Conservation (phyloP, 768 basidiomycete species). For the Rhodotorula paludigena region DNA sequence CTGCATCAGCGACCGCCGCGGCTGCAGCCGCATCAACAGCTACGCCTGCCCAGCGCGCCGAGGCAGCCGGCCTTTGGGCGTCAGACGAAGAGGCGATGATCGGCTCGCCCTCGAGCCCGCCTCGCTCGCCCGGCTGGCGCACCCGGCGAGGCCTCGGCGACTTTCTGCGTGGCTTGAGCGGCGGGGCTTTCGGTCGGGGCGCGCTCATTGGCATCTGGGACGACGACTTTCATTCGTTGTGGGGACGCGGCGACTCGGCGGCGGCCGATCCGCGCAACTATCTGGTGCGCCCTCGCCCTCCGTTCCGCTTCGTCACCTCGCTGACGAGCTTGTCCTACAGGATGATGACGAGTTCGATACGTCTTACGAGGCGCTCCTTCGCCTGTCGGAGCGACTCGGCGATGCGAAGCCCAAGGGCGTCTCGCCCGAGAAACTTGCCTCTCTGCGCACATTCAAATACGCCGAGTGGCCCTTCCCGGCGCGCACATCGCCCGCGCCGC, state of each 20-base stretch:
- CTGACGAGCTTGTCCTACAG: not conserved
- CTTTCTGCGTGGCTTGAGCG: conserved; percentile 16
- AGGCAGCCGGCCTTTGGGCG: no score
- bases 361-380: conserved; percentile 37
- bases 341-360: conserved; percentile 40
- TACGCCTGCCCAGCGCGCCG: no score
- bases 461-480: conserved; percentile 21
- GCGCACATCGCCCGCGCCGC: not conserved
- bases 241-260: conserved; percentile 6
- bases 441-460: conserved; percentile 28
- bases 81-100: no score
- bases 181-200: not conserved
- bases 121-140: conserved; percentile 14
- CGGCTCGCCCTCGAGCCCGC: not conserved
- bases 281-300: conserved; percentile 11
- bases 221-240: conserved; percentile 18
- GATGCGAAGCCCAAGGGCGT: conserved; percentile 38
- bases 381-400: conserved; percentile 37
- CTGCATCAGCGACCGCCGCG: not conserved
- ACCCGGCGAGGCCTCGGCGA: conserved; percentile 1
- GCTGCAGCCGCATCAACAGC: no score
- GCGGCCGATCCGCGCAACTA: conserved; percentile 32
- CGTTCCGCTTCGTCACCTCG: not conserved
- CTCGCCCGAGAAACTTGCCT: not conserved
- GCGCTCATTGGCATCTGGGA: conserved; percentile 12